Conservation (phyloP, 495 filamentous ascomycete genomes). For the Hypoxylon cercidicola region DNA sequence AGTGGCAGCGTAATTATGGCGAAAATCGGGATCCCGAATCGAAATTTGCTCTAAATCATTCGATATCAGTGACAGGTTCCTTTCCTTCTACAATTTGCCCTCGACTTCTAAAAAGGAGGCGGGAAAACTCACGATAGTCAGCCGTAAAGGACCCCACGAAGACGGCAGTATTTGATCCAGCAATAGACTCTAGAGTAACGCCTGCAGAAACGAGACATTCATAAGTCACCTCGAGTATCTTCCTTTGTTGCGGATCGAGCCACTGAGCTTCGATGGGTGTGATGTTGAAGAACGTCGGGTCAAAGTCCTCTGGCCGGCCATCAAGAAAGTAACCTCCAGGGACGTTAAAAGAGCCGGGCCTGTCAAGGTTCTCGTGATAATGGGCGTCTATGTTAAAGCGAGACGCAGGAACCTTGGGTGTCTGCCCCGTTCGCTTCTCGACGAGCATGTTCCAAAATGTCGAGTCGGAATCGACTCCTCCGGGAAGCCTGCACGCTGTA, state of each 20-base stretch:
- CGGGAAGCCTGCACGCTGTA: conserved; percentile 31
- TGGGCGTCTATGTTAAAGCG: conserved; percentile 34
- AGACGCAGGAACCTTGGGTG: conserved; percentile 22
- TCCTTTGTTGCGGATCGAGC: conserved; percentile 52
- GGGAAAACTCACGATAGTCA: conserved; percentile 56
- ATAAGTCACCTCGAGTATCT: conserved; percentile 54
- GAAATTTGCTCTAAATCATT: conserved; percentile 40
- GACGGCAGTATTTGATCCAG: conserved; percentile 62
- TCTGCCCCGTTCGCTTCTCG: conserved; percentile 30
- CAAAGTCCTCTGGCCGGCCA: conserved; percentile 50
- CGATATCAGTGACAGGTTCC: neutral
- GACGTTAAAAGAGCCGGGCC: conserved; percentile 23
- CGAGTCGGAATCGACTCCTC: conserved; percentile 29
- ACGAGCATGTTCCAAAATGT: conserved; percentile 64
- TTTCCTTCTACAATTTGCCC: neutral
- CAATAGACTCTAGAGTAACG: conserved; percentile 52
- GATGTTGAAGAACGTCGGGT: conserved; percentile 56
- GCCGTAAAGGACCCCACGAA: conserved; percentile 61
- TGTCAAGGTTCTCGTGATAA: conserved; percentile 22
- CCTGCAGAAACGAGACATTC: conserved; percentile 59
- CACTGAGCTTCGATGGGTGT: conserved; percentile 48
- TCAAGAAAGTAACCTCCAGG: conserved; percentile 53
- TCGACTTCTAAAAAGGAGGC: neutral
- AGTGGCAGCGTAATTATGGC: conserved; percentile 57
- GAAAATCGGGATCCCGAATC: conserved; percentile 54